Conservation (phyloP, 169 alveolate species). For the Ichthyophthirius multifiliis region DNA sequence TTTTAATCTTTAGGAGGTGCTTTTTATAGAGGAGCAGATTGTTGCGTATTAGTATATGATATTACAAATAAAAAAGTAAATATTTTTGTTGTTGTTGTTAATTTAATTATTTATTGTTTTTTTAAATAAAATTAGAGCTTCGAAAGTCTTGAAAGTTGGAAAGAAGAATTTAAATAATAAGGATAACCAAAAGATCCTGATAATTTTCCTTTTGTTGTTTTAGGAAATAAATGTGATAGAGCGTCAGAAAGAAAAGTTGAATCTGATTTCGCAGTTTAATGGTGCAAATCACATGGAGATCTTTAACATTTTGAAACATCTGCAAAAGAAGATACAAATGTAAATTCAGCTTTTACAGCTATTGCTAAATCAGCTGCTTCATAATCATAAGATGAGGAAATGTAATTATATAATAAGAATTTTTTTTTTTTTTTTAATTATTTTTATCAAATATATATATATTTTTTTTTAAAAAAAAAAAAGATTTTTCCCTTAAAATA, state of each 20-base stretch:
- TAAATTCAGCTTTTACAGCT: constrained; percentile 94
- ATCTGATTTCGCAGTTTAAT: constrained; percentile 89
- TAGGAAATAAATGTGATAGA: constrained; percentile 97
- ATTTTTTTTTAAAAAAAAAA: no score
- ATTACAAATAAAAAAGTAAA: constrained; percentile 86
- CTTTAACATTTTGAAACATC: constrained; percentile 95
- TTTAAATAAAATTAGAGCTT: neutral
- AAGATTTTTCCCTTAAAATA: neutral
- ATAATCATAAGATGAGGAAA: constrained; percentile 37
- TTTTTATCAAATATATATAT: no score
- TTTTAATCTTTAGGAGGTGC: constrained; percentile 98
- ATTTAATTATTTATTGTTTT: no score
- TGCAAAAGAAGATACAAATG: constrained; percentile 95
- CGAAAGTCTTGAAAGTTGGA: constrained; percentile 90
- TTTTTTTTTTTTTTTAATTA: no score
- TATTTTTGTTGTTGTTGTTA: no score
- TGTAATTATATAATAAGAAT: constrained; percentile 22
- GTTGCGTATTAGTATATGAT: constrained; percentile 98
- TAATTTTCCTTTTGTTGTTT: constrained; percentile 94
- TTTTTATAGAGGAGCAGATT: constrained; percentile 99
- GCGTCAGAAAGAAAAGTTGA: constrained; percentile 89
- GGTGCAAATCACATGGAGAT: constrained; percentile 91
- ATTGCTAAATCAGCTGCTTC: constrained; percentile 55
- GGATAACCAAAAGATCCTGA: constrained; percentile 91
- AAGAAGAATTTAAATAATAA: constrained; percentile 95